Conservation (phyloP, 441 rosid species). For the Pelargonium citronellum region DNA sequence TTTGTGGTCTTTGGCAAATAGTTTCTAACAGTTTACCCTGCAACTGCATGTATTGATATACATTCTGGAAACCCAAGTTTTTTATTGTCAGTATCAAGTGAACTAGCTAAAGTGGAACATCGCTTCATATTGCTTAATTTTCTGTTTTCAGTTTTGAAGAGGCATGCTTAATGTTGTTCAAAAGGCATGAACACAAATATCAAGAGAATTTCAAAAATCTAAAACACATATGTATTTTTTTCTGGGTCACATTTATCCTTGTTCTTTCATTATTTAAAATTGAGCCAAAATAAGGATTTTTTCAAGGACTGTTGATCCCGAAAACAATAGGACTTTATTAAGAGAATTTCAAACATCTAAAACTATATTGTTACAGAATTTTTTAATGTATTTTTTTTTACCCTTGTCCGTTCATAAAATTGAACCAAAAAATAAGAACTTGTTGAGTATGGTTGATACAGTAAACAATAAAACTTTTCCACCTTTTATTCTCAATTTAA, state of each 20-base stretch:
- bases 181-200: neutral
- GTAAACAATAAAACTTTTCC: neutral
- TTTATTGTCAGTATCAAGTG: neutral
- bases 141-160: too few species aligned
- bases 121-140: neutral
- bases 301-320: neutral
- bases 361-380: too few species aligned
- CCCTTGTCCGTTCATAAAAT: neutral
- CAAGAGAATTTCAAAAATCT: neutral
- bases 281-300: neutral
- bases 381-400: neutral
- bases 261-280: neutral
- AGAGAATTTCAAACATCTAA: neutral
- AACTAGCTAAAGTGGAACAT: neutral
- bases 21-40: constrained; percentile 7
- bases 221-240: neutral
- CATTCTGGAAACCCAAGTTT: constrained; percentile 2
- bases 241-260: neutral
- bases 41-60: constrained; percentile 9
- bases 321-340: neutral
- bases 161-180: neutral
- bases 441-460: too few species aligned
- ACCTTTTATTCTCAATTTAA: too few species aligned
- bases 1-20: constrained; percentile 13
- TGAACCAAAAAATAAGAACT: neutral